Percentiles rank a stretch among this genome's conserved stretches.
These are phyloP conservation scores for Orbilia quercus DNA, from an alignment of 2,329 filamentous ascomycete species.

Conservation along the genomic window DNA sequence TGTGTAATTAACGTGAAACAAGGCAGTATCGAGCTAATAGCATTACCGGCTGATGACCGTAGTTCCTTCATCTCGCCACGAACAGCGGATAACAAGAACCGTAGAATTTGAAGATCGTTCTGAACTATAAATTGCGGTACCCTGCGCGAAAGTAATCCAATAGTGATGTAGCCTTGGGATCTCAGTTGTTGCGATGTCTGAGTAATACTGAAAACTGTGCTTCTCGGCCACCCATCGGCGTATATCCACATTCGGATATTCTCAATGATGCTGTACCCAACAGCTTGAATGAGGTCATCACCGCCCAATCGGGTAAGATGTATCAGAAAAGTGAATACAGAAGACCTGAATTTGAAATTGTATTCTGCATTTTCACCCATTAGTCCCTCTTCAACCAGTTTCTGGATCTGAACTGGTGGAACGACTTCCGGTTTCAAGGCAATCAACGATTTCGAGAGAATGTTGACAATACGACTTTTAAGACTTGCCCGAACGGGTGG, in stretches of 20 bases:
- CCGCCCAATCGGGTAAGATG: conserved; percentile 40
- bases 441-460: conserved; percentile 77
- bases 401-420: conserved; percentile 25
- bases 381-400: conserved; percentile 40
- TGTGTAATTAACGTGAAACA: conserved; percentile 72
- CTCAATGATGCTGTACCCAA: conserved; percentile 49
- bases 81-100: conserved; percentile 48
- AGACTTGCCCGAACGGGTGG: conserved; percentile 73
- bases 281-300: conserved; percentile 24
- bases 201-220: conserved; percentile 31
- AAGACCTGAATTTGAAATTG: conserved; percentile 53
- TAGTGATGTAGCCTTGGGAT: conserved; percentile 50
- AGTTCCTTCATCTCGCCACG: conserved; percentile 50
- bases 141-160: conserved; percentile 49
- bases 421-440: conserved; percentile 45
- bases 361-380: conserved; percentile 50
- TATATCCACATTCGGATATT: conserved; percentile 52
- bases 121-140: conserved; percentile 42
- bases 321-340: conserved; percentile 42
- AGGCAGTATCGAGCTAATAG: conserved; percentile 71
- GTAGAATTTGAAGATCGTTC: conserved; percentile 40
- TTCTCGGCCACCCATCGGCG: conserved; percentile 52
- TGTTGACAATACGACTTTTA: conserved; percentile 78
- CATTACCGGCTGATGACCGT: conserved; percentile 60
- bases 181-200: conserved; percentile 41